phyloP scores from a whole-genome alignment of 2,329 filamentous ascomycete genomes.

The Beauveria bassiana region DNA sequence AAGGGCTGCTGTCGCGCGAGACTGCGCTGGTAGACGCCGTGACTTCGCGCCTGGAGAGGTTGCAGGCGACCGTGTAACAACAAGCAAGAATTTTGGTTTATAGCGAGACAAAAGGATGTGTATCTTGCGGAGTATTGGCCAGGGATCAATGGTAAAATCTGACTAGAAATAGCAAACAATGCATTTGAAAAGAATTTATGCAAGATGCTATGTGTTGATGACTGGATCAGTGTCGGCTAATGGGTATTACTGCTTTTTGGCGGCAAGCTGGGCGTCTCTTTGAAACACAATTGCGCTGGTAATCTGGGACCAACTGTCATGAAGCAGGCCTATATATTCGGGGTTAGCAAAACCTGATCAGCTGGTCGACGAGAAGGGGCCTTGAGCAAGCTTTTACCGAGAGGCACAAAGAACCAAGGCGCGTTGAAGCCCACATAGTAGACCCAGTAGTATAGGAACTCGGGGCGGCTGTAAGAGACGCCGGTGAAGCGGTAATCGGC shows the following conservation, averaged over 20 bases:
- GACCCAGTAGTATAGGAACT: constrained; percentile 54
- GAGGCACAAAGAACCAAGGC: constrained; percentile 52
- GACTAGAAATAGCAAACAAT: constrained; percentile 1
- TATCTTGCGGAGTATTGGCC: constrained; percentile 5
- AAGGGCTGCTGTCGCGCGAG: constrained; percentile 56
- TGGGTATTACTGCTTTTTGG: constrained; percentile 16
- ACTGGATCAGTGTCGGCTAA: not conserved
- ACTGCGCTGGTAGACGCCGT: constrained; percentile 61
- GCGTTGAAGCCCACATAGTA: constrained; percentile 56
- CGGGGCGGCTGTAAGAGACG: constrained; percentile 47
- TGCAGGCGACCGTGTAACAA: constrained; percentile 32
- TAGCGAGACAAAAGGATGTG: constrained; percentile 1
- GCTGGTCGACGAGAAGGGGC: too few relatives aligned
- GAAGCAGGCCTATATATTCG: constrained; percentile 20
- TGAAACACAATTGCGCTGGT: constrained; percentile 19
- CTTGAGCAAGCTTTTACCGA: constrained; percentile 33
- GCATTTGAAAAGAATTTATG: not conserved
- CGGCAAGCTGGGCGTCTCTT: constrained; percentile 7
- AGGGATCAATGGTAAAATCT: not conserved
- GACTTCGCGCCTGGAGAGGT: constrained; percentile 51
- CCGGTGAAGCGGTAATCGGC: constrained; percentile 38
- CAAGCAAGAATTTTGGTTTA: constrained; percentile 5
- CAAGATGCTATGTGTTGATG: not conserved
- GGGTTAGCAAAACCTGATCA: not conserved
- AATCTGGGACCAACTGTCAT: constrained; percentile 24